Conservation (phyloP, 1,284 basidiomycete species). For the Leccinum pallidistipes region DNA sequence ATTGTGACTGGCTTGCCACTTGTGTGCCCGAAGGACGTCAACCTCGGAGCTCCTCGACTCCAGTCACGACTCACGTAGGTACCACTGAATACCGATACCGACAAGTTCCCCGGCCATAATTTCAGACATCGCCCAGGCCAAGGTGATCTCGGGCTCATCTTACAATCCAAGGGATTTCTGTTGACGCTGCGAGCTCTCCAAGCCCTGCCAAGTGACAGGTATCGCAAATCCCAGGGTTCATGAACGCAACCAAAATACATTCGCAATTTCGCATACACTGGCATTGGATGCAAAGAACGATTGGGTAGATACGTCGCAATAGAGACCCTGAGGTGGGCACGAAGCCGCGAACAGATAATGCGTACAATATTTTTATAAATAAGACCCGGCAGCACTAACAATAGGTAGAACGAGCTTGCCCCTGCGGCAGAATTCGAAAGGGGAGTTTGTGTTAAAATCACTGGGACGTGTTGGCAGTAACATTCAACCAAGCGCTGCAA, state of each 20-base stretch:
- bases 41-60: neutral
- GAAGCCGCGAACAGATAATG: neutral
- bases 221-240: neutral
- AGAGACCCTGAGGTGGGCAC: neutral
- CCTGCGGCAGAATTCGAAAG: neutral
- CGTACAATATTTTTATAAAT: neutral
- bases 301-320: no score
- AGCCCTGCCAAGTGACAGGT: neutral
- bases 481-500: constrained; percentile 15
- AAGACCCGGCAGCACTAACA: neutral
- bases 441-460: neutral
- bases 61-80: neutral
- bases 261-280: neutral
- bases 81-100: no score
- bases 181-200: neutral
- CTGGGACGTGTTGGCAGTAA: constrained; percentile 12
- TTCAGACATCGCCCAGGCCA: neutral
- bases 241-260: neutral
- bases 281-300: neutral
- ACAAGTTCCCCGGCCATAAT: neutral
- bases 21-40: neutral
- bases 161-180: neutral
- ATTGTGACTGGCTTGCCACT: neutral
- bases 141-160: neutral
- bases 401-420: neutral